phyloP scores from a whole-genome alignment of 108 stramenopile genomes.

The Pseudonitzschia multiseries region DNA sequence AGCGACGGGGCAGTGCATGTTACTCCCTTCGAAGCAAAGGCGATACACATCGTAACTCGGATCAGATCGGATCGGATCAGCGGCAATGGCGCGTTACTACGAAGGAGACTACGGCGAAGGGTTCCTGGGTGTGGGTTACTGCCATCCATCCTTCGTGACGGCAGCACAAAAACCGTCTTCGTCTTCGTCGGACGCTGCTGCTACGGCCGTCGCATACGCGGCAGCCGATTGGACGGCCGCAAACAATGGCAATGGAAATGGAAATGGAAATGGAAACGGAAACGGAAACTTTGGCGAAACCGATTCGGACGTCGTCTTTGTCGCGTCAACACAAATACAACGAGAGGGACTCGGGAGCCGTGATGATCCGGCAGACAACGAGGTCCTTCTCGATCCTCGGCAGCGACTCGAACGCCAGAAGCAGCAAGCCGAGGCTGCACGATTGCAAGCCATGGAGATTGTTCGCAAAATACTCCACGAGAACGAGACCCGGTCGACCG shows the following conservation, averaged over 20 bases:
- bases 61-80: too few species aligned
- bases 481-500: too few species aligned
- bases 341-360: background rate
- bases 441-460: slow-evolving; percentile 7
- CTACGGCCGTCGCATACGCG: slow-evolving; percentile 49
- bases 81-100: background rate
- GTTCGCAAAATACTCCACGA: slow-evolving; percentile 7
- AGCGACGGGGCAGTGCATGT: too few species aligned
- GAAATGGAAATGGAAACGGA: too few species aligned
- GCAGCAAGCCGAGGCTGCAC: background rate
- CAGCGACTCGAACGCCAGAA: background rate
- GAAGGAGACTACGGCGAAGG: background rate
- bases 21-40: too few species aligned
- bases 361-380: background rate
- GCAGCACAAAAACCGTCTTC: too few species aligned
- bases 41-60: too few species aligned
- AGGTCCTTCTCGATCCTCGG: background rate
- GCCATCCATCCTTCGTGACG: background rate
- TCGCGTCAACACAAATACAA: background rate
- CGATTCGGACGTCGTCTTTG: background rate
- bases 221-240: background rate
- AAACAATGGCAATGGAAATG: too few species aligned
- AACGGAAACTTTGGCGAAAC: too few species aligned
- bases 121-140: background rate
- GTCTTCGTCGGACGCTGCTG: slow-evolving; percentile 62